Evolutionary conservation across 2,329 filamentous ascomycete genomes (phyloP).

Genomic region (Didymella arachidicola): DNA sequence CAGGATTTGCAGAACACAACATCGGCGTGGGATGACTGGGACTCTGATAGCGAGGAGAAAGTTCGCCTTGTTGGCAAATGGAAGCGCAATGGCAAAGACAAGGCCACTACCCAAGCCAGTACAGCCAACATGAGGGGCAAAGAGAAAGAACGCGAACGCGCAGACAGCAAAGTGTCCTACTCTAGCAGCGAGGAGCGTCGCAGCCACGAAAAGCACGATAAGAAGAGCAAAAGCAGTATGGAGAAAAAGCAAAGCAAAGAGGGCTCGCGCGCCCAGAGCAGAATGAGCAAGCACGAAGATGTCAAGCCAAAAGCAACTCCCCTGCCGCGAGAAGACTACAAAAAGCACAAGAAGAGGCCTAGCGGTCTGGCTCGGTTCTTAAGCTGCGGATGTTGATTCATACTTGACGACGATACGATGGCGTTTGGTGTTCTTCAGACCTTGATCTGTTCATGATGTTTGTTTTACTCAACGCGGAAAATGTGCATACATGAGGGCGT

Average conservation of each 20-base stretch:
- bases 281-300: slow-evolving; percentile 6
- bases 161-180: slow-evolving; percentile 16
- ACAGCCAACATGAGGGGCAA: slow-evolving; percentile 10
- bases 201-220: slow-evolving; percentile 22
- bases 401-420: slow-evolving; percentile 2
- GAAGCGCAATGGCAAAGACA: slow-evolving; percentile 26
- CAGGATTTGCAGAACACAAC: slow-evolving; percentile 40
- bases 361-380: slow-evolving; percentile 44
- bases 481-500: slow-evolving; percentile 8
- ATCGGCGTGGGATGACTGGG: slow-evolving; percentile 50
- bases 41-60: slow-evolving; percentile 45
- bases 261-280: slow-evolving; percentile 14
- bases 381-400: slow-evolving; percentile 38
- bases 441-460: slow-evolving; percentile 8
- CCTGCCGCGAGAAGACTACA: slow-evolving; percentile 21
- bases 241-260: slow-evolving; percentile 25
- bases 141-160: slow-evolving; percentile 18
- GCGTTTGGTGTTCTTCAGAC: slow-evolving; percentile 3
- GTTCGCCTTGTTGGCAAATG: slow-evolving; percentile 38
- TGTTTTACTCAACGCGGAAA: slow-evolving; percentile 2
- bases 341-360: slow-evolving; percentile 33
- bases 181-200: slow-evolving; percentile 14
- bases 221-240: slow-evolving; percentile 20
- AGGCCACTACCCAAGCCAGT: background rate
- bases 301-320: slow-evolving; percentile 13